Base-by-base conservation (phyloP, 1,284 basidiomycete species). In the Thecaphora thlaspeos region DNA sequence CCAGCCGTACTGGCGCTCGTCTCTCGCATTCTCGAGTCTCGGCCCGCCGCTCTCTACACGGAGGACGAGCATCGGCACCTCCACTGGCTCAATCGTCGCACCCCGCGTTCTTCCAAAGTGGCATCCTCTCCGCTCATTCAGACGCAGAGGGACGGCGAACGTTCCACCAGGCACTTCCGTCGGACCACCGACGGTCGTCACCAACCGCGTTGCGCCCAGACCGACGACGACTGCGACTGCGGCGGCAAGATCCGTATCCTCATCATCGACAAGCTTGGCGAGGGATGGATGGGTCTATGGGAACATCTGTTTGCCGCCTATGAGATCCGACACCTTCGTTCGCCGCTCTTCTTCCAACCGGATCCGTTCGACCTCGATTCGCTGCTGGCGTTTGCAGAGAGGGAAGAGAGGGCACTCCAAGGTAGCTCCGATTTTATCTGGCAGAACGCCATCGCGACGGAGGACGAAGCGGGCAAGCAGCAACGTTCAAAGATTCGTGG, bases 261-360 rank as follows among this genome's bases (percentile, higher is more conserved):
- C 4, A 55, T 75, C 41, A 48, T 75, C 28, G 73, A 75, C 48
- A 61, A 55, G 44, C 37, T 71, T 1, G 73, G 69, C 4, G 58
- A 71, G 24, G 68, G 63, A 2, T 75, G 72, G 51, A 30, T 73
- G 40, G 68, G 59, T 2, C 43, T 63, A 2, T 75, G 69, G 69
- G 46, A 64, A 38, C 24, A 58, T 17, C 56, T 65, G 32, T 73
- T 75, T 23, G 21, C 23, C 4, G 65, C 65, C 17, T 46, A 61
- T n/a, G 51, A 65, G 12, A 73, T 75, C 43, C 58, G 52, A 22
- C 61, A 78, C 53, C 57, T 80, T 17, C 68, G 79, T 7, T 75
- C 70, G 21, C 79, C 80, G 3, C 76, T 80, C 73, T 76, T 80
- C 50, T 80, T 80, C 46, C 79, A 80, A 51, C 59, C 68, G 8